phyloP scores from a whole-genome alignment of 495 filamentous ascomycete genomes.

The Lasiosphaeria miniovina region DNA sequence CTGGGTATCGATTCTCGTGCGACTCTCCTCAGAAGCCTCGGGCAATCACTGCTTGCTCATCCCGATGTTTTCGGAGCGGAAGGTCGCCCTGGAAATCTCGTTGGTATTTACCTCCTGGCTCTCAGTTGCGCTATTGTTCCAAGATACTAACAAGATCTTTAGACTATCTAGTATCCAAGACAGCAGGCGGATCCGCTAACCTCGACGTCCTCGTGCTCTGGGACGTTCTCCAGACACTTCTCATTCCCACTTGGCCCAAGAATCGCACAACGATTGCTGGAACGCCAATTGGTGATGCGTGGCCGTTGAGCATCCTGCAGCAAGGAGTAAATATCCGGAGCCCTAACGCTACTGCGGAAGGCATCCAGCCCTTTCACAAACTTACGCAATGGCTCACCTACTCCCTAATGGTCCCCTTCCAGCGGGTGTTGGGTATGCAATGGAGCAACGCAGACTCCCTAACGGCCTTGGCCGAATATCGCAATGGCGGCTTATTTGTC shows the following conservation, averaged over 20 bases:
- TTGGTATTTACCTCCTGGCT: constrained; percentile 38
- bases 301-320: constrained; percentile 42
- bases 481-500: constrained; percentile 67
- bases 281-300: constrained; percentile 55
- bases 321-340: no score
- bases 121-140: no score
- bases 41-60: constrained; percentile 44
- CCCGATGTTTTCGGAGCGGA: constrained; percentile 46
- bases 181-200: constrained; percentile 23
- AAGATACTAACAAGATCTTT: no score
- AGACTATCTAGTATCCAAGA: constrained; percentile 49
- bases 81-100: constrained; percentile 53
- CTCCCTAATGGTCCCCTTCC: constrained; percentile 70
- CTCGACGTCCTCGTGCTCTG: constrained; percentile 40
- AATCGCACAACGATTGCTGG: constrained; percentile 52
- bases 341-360: constrained; percentile 4
- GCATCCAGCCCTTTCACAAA: constrained; percentile 49
- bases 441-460: constrained; percentile 62
- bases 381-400: constrained; percentile 74
- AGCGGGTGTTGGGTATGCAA: constrained; percentile 58
- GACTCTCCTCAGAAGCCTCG: constrained; percentile 46
- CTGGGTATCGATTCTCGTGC: constrained; percentile 50
- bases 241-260: constrained; percentile 54
- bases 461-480: constrained; percentile 67
- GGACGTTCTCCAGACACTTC: constrained; percentile 48